Percentiles rank a stretch among this genome's conserved stretches.
Conservation (phyloP, 164 flowering plant genomes). For the Kalanchoe fedtschenkoi region DNA sequence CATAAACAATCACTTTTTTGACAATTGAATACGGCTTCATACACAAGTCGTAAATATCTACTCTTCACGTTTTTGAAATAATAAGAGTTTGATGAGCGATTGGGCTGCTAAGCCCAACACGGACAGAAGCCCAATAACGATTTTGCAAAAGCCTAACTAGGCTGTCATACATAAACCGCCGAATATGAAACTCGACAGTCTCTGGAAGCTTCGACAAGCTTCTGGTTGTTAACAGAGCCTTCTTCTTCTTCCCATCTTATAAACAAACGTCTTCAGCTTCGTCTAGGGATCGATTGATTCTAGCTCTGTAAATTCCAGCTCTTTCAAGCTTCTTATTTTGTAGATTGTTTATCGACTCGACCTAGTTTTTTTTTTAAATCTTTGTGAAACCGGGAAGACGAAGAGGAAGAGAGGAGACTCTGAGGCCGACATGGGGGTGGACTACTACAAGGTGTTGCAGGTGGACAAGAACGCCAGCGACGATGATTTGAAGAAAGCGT, state of each 20-base stretch:
- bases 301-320: background rate
- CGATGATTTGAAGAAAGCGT: slow-evolving; percentile 50
- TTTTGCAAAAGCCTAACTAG: too few relatives aligned
- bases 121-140: too few relatives aligned
- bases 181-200: background rate
- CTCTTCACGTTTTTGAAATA: too few relatives aligned
- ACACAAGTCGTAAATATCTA: too few relatives aligned
- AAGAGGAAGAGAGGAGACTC: background rate
- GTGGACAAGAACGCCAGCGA: slow-evolving; percentile 38
- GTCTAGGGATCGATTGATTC: background rate
- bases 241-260: background rate
- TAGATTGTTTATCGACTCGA: too few relatives aligned
- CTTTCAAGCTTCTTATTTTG: too few relatives aligned
- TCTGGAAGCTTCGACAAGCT: slow-evolving; percentile 30
- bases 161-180: too few relatives aligned
- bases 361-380: background rate
- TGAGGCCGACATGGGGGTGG: slow-evolving; percentile 30
- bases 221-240: slow-evolving; percentile 16
- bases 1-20: background rate
- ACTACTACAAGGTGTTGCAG: slow-evolving; percentile 40
- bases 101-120: too few relatives aligned
- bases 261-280: background rate
- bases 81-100: too few relatives aligned
- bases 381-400: background rate
- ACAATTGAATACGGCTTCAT: background rate